A percentile compares a stretch with the other conserved stretches of the same genome.
Evolutionary conservation across 495 filamentous ascomycete genomes (phyloP).

Genomic region (Penicillium waksmanii): DNA sequence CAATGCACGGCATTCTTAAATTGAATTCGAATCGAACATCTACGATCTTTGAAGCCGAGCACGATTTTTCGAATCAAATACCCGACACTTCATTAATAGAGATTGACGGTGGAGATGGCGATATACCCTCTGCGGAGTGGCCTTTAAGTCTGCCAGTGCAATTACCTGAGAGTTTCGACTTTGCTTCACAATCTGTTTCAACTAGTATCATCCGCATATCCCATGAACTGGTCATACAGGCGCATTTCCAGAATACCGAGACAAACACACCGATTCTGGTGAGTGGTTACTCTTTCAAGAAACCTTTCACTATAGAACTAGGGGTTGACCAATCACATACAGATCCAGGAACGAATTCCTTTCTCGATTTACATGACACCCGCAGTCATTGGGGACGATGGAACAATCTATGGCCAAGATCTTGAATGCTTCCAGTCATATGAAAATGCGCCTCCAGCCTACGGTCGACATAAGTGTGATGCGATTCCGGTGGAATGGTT

Average conservation of each 20-base stretch:
- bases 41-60: conserved; percentile 11
- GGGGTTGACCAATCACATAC: neutral
- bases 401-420: conserved; percentile 5
- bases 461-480: conserved; percentile 16
- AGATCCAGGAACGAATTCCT: conserved; percentile 23
- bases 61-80: neutral
- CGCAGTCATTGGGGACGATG: conserved; percentile 7
- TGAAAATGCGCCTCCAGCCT: conserved; percentile 20
- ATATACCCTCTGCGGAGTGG: conserved; percentile 19
- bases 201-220: conserved; percentile 22
- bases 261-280: neutral
- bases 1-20: conserved; percentile 13
- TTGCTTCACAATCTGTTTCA: conserved; percentile 21
- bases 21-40: conserved; percentile 17
- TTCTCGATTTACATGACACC: conserved; percentile 28
- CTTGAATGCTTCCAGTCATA: conserved; percentile 10
- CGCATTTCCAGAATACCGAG: conserved; percentile 16
- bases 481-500: neutral
- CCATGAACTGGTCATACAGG: conserved; percentile 17
- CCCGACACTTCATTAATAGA: neutral
- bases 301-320: neutral
- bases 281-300: neutral
- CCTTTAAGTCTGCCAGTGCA: conserved; percentile 10
- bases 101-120: neutral
- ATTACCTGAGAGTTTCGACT: conserved; percentile 20